A percentile compares a stretch with the other conserved stretches of the same genome.
phyloP scores from a whole-genome alignment of 805 yeast species.

The Yarrowia bubula region DNA sequence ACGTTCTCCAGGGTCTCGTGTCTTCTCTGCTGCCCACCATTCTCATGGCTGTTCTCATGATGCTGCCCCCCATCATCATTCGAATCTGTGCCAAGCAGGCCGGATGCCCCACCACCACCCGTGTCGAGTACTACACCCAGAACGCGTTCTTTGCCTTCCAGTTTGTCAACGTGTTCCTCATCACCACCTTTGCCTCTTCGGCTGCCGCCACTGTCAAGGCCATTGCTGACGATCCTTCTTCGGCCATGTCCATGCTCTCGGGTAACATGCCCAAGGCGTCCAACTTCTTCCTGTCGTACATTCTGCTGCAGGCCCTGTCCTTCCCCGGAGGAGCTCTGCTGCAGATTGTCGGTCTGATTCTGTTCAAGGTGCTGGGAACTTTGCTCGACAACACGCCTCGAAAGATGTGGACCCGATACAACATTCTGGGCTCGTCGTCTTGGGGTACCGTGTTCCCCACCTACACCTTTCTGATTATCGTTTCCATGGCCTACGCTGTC shows the following conservation, averaged over 20 bases:
- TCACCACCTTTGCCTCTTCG: conserved; percentile 78
- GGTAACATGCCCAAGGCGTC: conserved; percentile 82
- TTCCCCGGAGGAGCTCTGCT: conserved; percentile 72
- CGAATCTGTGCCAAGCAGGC: conserved; percentile 70
- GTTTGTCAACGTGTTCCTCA: conserved; percentile 84
- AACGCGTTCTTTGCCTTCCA: conserved; percentile 87
- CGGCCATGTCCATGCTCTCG: conserved; percentile 74
- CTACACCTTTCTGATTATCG: conserved; percentile 69
- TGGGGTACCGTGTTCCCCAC: conserved; percentile 85
- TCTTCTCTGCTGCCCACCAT: conserved; percentile 87
- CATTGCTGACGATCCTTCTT: conserved; percentile 64
- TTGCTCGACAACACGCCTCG: conserved; percentile 86
- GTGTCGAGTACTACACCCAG: conserved; percentile 79
- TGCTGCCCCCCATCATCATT: conserved; percentile 80
- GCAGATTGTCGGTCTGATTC: conserved; percentile 69
- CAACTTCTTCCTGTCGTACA: conserved; percentile 82
- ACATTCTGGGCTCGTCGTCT: conserved; percentile 59
- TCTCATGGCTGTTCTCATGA: conserved; percentile 76
- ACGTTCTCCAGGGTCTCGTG: conserved; percentile 68
- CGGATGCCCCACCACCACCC: conserved; percentile 70
- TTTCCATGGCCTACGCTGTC: conserved; percentile 71
- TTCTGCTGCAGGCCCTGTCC: conserved; percentile 77
- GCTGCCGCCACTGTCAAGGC: conserved; percentile 73
- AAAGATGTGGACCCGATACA: conserved; percentile 79
- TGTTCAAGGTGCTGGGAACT: conserved; percentile 67